A percentile compares a stretch with the other conserved stretches of the same genome.
Evolutionary conservation across 2,329 filamentous ascomycete species (phyloP).

Genomic region (Claviceps paspali): DNA sequence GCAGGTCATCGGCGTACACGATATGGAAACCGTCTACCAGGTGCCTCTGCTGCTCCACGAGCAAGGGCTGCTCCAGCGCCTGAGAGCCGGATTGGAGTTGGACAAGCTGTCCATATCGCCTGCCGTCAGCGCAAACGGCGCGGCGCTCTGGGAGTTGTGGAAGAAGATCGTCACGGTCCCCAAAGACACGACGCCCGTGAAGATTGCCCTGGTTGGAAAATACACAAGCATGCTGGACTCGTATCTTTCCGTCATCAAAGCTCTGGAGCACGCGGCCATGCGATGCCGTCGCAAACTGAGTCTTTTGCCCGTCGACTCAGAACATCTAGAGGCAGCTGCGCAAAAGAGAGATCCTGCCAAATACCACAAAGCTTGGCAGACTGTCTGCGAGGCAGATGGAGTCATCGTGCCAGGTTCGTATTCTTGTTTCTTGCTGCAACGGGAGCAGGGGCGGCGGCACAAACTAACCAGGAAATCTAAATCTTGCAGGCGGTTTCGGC

Average conservation of each 20-base stretch:
- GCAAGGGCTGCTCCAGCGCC: slow-evolving; percentile 53
- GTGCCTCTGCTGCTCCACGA: slow-evolving; percentile 75
- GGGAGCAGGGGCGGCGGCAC: neutral
- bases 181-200: slow-evolving; percentile 51
- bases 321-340: slow-evolving; percentile 59
- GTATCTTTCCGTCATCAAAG: slow-evolving; percentile 72
- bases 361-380: slow-evolving; percentile 61
- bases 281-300: slow-evolving; percentile 64
- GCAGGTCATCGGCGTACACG: slow-evolving; percentile 78
- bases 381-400: slow-evolving; percentile 53
- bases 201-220: slow-evolving; percentile 83
- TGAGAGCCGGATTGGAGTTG: slow-evolving; percentile 51
- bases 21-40: slow-evolving; percentile 85
- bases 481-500: slow-evolving; percentile 55
- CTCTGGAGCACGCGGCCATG: slow-evolving; percentile 86
- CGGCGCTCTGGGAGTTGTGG: slow-evolving; percentile 66
- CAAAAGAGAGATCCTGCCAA: slow-evolving; percentile 48
- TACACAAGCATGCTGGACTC: slow-evolving; percentile 76
- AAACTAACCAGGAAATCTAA: slow-evolving; percentile 3
- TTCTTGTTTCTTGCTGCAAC: neutral
- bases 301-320: slow-evolving; percentile 71
- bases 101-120: slow-evolving; percentile 38
- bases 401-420: slow-evolving; percentile 23
- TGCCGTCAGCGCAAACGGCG: slow-evolving; percentile 44
- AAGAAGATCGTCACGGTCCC: slow-evolving; percentile 37